These are phyloP conservation scores for Vitis hybrid DNA, from an alignment of 177 flowering plant species.

Conservation along the genomic window DNA sequence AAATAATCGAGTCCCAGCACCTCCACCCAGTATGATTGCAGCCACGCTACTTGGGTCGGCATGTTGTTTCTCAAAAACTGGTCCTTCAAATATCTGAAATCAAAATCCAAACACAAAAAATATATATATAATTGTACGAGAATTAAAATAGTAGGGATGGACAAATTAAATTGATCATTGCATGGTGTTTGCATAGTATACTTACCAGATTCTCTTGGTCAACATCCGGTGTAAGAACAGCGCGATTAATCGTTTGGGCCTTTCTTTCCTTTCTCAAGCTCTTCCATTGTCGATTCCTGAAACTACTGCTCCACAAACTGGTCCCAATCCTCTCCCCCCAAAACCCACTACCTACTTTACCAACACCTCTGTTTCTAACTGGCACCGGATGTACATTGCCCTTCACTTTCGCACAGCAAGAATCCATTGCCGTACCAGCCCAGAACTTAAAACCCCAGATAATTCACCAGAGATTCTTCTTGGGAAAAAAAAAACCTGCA, in stretches of 20 bases:
- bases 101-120: constrained; percentile 10
- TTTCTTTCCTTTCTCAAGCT: constrained; percentile 18
- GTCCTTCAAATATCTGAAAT: constrained; percentile 51
- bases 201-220: too few relatives aligned
- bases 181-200: background rate
- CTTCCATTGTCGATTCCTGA: constrained; percentile 26
- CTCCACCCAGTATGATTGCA: constrained; percentile 45
- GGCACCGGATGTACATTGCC: constrained; percentile 22
- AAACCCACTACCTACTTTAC: constrained; percentile 22
- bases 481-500: background rate
- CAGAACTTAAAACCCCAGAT: background rate
- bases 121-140: background rate
- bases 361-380: constrained; percentile 10
- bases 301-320: constrained; percentile 24
- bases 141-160: background rate
- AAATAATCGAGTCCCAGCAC: constrained; percentile 47
- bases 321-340: constrained; percentile 42
- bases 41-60: constrained; percentile 40
- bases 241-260: constrained; percentile 23
- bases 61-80: constrained; percentile 23
- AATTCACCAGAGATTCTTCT: constrained; percentile 2
- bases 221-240: constrained; percentile 9
- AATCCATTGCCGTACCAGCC: constrained; percentile 40
- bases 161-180: background rate
- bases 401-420: constrained; percentile 35